Conservation (phyloP, 805 yeast genomes). For the Ogataea nonfermentans region DNA sequence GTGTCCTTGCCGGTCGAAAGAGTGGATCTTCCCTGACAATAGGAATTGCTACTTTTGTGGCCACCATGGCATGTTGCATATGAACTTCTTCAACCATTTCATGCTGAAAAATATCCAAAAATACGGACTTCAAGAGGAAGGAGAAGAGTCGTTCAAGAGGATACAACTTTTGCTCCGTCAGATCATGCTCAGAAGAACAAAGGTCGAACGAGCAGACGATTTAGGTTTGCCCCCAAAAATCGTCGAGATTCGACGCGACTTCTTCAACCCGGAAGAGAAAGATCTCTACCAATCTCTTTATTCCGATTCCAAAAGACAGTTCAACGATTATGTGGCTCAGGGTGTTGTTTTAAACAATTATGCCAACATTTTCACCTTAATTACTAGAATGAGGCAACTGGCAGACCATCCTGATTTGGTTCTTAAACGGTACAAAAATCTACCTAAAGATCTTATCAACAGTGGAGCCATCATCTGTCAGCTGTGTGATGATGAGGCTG, state of each 20-base stretch:
- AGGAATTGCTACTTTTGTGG: constrained; percentile 84
- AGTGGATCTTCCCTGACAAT: constrained; percentile 84
- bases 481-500: constrained; percentile 96
- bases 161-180: constrained; percentile 72
- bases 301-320: constrained; percentile 81
- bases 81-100: constrained; percentile 93
- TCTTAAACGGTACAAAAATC: constrained; percentile 58
- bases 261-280: constrained; percentile 91
- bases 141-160: constrained; percentile 71
- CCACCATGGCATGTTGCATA: constrained; percentile 92
- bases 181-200: constrained; percentile 91
- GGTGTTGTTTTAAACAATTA: constrained; percentile 96
- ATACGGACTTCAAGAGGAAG: constrained; percentile 78
- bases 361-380: constrained; percentile 93
- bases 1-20: constrained; percentile 78
- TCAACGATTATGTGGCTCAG: constrained; percentile 89
- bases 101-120: constrained; percentile 92
- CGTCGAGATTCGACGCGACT: constrained; percentile 83
- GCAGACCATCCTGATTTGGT: constrained; percentile 99
- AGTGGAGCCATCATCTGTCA: constrained; percentile 74
- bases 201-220: constrained; percentile 95
- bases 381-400: constrained; percentile 95
- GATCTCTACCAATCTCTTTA: constrained; percentile 87
- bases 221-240: constrained; percentile 95
- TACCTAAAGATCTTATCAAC: constrained; percentile 32